phyloP scores from a whole-genome alignment of 768 basidiomycete species.

The Pleurotus eryngii region DNA sequence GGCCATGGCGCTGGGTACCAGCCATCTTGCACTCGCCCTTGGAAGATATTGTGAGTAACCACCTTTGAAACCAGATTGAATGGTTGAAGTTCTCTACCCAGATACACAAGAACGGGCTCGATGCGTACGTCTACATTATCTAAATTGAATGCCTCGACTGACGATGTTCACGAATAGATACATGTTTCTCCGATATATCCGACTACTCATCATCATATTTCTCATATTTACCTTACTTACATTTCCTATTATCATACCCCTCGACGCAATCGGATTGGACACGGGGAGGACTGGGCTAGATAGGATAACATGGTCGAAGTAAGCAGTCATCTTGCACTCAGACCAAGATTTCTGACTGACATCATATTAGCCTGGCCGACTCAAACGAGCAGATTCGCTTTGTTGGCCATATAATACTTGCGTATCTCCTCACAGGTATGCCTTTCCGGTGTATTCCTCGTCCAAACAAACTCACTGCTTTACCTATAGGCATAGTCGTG shows the following conservation, averaged over 20 bases:
- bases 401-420: conserved; percentile 55
- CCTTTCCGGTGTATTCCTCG: conserved; percentile 13
- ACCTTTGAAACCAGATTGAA: not conserved
- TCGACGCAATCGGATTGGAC: conserved; percentile 43
- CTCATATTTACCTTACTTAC: conserved; percentile 51
- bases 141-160: not conserved
- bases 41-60: conserved; percentile 40
- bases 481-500: conserved; percentile 49
- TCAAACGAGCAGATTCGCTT: conserved; percentile 39
- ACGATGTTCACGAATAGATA: conserved; percentile 27
- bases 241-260: conserved; percentile 59
- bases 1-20: conserved; percentile 50
- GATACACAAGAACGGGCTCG: conserved; percentile 62
- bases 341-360: not conserved
- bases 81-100: conserved; percentile 14
- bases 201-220: conserved; percentile 61
- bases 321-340: conserved; percentile 9
- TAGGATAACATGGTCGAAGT: conserved; percentile 52
- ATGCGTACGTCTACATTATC: conserved; percentile 50
- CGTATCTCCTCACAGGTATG: conserved; percentile 47
- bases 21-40: conserved; percentile 38
- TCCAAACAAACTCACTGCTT: not conserved
- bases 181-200: conserved; percentile 60
- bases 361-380: conserved; percentile 29
- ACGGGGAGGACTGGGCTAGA: conserved; percentile 35